Percentiles rank a stretch among this genome's conserved stretches.
Conservation (phyloP, 1,284 basidiomycete species). For the Peniophora sp. region DNA sequence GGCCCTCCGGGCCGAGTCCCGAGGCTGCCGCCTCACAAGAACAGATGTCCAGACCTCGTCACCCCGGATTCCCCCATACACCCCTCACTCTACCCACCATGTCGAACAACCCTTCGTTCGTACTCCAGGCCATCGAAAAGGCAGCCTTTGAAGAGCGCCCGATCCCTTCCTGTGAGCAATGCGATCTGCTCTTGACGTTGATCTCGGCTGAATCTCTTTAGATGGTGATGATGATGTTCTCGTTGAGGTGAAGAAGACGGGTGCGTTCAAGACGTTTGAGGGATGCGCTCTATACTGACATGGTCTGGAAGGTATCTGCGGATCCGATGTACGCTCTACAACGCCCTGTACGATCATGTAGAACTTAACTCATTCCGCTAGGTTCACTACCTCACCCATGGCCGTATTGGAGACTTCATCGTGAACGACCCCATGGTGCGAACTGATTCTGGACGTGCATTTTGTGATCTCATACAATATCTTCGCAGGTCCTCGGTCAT, state of each 20-base stretch:
- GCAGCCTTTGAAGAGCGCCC: constrained; percentile 72
- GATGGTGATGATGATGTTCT: constrained; percentile 78
- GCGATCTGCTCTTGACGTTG: background rate
- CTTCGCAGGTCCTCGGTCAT: constrained; percentile 50
- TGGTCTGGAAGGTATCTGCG: constrained; percentile 69
- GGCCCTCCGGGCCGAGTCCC: too few relatives aligned
- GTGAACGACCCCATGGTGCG: constrained; percentile 71
- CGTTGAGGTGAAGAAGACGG: constrained; percentile 88
- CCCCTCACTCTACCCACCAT: constrained; percentile 27
- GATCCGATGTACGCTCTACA: constrained; percentile 61
- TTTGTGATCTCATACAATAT: background rate
- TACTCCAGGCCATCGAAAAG: constrained; percentile 68
- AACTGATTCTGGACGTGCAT: constrained; percentile 2
- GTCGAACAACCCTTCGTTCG: constrained; percentile 75
- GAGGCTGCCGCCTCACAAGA: too few relatives aligned
- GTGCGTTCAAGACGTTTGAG: constrained; percentile 28
- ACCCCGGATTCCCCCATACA: constrained; percentile 1
- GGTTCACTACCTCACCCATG: constrained; percentile 73
- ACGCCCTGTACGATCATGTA: background rate
- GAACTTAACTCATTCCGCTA: constrained; percentile 18
- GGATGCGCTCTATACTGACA: background rate
- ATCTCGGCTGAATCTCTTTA: constrained; percentile 18
- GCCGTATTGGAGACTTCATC: constrained; percentile 74
- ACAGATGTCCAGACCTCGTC: background rate
- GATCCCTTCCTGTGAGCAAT: constrained; percentile 59